Base-by-base conservation (phyloP, 495 filamentous ascomycete species). In the Tricharina praecox region DNA sequence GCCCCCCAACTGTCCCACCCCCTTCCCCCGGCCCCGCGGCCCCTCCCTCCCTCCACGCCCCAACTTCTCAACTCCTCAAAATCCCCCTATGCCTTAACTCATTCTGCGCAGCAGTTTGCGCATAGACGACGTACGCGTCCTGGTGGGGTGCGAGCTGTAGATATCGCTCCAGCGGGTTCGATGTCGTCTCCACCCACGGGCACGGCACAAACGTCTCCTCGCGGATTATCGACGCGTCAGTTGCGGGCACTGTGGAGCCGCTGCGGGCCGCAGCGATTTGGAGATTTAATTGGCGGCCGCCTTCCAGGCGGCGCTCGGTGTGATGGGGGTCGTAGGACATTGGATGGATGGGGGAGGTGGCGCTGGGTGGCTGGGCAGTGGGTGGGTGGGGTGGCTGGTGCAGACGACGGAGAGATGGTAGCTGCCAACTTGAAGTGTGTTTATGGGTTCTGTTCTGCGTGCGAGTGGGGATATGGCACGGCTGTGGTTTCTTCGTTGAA, bases 261-360 rank as follows among this genome's bases (percentile, higher is more conserved):
- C 49, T 40, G 36, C 48, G 36, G 23, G 53, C 55, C 1, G 55
- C 55, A 9, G 49, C 55, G 15, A 58, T 40, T 23, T 58, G 55
- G 16, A 58, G 19, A 20, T 58, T 58, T 15, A 56, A 45, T 50
- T 58, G 55, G 3, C 55, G 36, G 23, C 33, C 51, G 24, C 55
- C 55, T 45, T 58, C 55, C 39, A 58, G 49, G 16, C 55, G 53
- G 20, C 55, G 53, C 39, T 58, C 55, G 2, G 49, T 56, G 49
- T 58, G 55, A 23, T 51, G 23, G 20, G 45, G 42, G 23, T 48
- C 50, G 23, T 43, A n/a, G n/a, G n/a, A n/a, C n/a, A n/a, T n/a
- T n/a, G n/a, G n/a, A n/a, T n/a, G n/a, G n/a, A n/a, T n/a, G n/a
- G n/a, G n/a, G n/a, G n/a, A n/a, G n/a, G n/a, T n/a, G n/a, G n/a